These are phyloP conservation scores for Boletus bicolor DNA, from an alignment of 768 basidiomycete species.

Conservation along the genomic window DNA sequence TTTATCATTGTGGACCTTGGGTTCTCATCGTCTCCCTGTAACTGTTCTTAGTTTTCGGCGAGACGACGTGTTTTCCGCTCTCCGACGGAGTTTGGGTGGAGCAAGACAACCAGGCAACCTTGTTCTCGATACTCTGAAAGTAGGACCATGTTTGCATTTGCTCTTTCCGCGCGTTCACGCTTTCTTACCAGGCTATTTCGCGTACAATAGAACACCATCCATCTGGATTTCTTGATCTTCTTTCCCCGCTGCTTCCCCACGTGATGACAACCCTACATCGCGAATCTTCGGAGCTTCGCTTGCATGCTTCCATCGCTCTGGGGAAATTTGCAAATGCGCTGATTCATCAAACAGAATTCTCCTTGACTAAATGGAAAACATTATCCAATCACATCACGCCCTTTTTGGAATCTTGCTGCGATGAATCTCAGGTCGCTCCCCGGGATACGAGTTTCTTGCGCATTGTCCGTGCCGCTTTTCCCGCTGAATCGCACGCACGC, in stretches of 20 bases:
- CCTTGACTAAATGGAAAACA: constrained; percentile 25
- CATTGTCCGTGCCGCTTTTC: constrained; percentile 30
- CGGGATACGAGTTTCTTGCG: constrained; percentile 20
- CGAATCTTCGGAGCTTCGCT: constrained; percentile 16
- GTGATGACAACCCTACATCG: constrained; percentile 16
- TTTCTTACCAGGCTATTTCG: constrained; percentile 19
- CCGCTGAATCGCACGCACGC: constrained; percentile 17
- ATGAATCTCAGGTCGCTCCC: neutral
- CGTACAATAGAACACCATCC: constrained; percentile 22
- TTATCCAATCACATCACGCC: constrained; percentile 27
- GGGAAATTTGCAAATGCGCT: constrained; percentile 30
- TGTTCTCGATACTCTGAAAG: constrained; percentile 31
- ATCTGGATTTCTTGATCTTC: constrained; percentile 15
- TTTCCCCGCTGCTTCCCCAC: constrained; percentile 22
- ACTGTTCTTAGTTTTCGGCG: constrained; percentile 34
- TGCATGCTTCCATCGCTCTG: constrained; percentile 21
- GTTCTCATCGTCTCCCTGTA: constrained; percentile 46
- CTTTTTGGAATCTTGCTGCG: constrained; percentile 23
- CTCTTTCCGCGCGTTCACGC: constrained; percentile 4
- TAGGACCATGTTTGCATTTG: neutral
- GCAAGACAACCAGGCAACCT: constrained; percentile 16
- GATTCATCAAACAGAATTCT: constrained; percentile 30
- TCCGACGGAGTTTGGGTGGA: constrained; percentile 37
- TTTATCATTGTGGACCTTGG: constrained; percentile 49
- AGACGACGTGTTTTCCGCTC: constrained; percentile 31